Conservation (phyloP, 139 green algal genomes). For the Gonium pectorale region DNA sequence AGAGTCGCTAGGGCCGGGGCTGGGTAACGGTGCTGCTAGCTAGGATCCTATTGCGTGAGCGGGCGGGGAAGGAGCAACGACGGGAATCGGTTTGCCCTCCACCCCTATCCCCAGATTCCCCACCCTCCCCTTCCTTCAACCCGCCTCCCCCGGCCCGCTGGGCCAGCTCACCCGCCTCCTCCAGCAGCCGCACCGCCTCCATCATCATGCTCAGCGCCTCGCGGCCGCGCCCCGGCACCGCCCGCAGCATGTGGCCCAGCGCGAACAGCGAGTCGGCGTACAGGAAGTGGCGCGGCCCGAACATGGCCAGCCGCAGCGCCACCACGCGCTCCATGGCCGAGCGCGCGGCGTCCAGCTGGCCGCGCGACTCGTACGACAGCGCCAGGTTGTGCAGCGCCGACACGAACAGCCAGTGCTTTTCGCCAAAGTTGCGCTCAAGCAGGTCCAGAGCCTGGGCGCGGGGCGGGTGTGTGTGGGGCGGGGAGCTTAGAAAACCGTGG, state of each 20-base stretch:
- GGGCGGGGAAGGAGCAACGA: too few relatives aligned
- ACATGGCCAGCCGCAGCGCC: constrained; percentile 58
- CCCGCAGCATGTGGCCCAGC: constrained; percentile 48
- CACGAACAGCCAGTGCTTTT: constrained; percentile 70
- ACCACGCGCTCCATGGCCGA: constrained; percentile 50
- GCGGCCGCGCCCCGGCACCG: not conserved
- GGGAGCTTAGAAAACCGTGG: constrained; percentile 10
- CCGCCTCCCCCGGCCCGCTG: too few relatives aligned
- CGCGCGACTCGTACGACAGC: constrained; percentile 56
- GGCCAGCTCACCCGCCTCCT: constrained; percentile 48
- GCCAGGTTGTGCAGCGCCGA: constrained; percentile 73
- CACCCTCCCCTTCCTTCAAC: not conserved
- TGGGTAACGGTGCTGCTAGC: too few relatives aligned
- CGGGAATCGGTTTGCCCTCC: too few relatives aligned
- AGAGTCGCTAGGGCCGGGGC: too few relatives aligned
- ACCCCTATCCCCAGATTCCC: too few relatives aligned
- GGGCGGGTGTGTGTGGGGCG: constrained; percentile 5
- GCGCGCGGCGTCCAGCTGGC: constrained; percentile 34
- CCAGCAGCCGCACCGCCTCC: constrained; percentile 48
- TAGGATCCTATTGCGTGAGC: too few relatives aligned
- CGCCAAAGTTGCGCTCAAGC: constrained; percentile 51
- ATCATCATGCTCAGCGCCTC: constrained; percentile 44
- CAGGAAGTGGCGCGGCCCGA: constrained; percentile 58
- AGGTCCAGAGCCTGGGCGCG: constrained; percentile 59
- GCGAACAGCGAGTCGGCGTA: constrained; percentile 68